Conservation (phyloP, 352 stramenopile genomes). For the Globisporangium canariense region DNA sequence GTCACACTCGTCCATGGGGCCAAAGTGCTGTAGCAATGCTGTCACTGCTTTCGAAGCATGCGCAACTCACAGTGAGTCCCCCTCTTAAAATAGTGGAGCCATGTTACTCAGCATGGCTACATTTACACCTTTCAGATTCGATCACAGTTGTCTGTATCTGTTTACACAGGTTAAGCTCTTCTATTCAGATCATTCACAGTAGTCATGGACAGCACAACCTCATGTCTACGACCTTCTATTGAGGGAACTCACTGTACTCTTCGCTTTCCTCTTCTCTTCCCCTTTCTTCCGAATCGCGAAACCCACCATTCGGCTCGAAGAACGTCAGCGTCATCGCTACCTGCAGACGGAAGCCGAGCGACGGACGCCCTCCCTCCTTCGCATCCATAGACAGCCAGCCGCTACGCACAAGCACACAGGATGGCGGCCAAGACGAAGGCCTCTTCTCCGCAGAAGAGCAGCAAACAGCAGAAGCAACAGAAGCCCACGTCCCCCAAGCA, state of each 20-base stretch:
- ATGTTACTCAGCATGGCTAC: background rate
- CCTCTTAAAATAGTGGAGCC: background rate
- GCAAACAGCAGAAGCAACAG: background rate
- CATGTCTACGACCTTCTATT: too few species aligned
- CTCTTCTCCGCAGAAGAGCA: constrained; percentile 3
- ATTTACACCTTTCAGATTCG: too few species aligned
- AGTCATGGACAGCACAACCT: too few species aligned
- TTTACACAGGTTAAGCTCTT: too few species aligned
- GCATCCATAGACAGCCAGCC: too few species aligned
- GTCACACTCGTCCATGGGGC: background rate
- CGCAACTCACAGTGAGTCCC: too few species aligned
- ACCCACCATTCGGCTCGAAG: background rate
- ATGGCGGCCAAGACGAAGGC: constrained; percentile 9
- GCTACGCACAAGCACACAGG: background rate
- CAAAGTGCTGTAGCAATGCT: background rate
- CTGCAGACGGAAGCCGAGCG: background rate
- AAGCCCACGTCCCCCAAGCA: background rate
- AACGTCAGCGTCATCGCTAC: constrained; percentile 1
- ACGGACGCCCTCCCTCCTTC: background rate
- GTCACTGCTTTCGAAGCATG: too few species aligned
- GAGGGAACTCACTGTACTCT: too few species aligned
- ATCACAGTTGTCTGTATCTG: too few species aligned
- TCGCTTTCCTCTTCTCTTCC: background rate
- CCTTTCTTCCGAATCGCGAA: constrained; percentile 1
- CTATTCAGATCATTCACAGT: too few species aligned